phyloP scores from a whole-genome alignment of 1,284 basidiomycete genomes.

The Anthracocystis panici-leucophaei region DNA sequence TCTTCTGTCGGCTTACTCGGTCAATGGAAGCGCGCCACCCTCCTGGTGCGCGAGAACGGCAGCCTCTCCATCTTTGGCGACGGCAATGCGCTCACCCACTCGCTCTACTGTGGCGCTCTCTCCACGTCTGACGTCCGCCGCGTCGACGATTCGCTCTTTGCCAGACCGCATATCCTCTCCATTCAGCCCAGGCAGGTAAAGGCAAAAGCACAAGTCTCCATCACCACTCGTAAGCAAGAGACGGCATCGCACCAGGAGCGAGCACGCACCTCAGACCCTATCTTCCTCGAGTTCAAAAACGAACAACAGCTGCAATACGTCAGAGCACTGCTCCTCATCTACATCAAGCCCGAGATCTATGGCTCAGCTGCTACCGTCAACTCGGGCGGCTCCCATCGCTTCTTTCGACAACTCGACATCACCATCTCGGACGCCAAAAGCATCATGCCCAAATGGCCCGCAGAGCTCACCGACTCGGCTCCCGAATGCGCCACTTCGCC shows the following conservation, averaged over 20 bases:
- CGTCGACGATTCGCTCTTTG: slow-evolving; percentile 59
- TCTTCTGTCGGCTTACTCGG: slow-evolving; percentile 25
- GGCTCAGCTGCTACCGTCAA: slow-evolving; percentile 31
- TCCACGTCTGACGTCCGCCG: slow-evolving; percentile 51
- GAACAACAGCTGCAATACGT: slow-evolving; percentile 43
- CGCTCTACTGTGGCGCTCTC: slow-evolving; percentile 41
- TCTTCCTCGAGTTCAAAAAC: slow-evolving; percentile 55
- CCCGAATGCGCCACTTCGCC: slow-evolving; percentile 14
- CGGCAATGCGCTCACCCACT: slow-evolving; percentile 52
- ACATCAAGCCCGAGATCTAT: slow-evolving; percentile 53
- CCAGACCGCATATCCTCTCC: slow-evolving; percentile 43
- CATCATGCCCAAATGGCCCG: slow-evolving; percentile 49
- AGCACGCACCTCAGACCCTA: slow-evolving; percentile 35
- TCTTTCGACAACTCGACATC: slow-evolving; percentile 56
- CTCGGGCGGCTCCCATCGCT: slow-evolving; percentile 51
- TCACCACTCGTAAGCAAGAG: slow-evolving; percentile 34
- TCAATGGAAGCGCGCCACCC: slow-evolving; percentile 53
- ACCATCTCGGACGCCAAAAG: slow-evolving; percentile 55
- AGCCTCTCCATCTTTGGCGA: slow-evolving; percentile 53
- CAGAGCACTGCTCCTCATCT: slow-evolving; percentile 43
- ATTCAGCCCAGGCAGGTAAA: slow-evolving; percentile 45
- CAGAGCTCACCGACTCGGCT: slow-evolving; percentile 17
- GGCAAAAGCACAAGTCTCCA: slow-evolving; percentile 15
- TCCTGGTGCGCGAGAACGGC: slow-evolving; percentile 57
- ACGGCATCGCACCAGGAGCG: slow-evolving; percentile 15